A percentile compares a stretch with the other conserved stretches of the same genome.
phyloP scores from a whole-genome alignment of 1,139 yeast species.

The Candida sanyaensis region DNA sequence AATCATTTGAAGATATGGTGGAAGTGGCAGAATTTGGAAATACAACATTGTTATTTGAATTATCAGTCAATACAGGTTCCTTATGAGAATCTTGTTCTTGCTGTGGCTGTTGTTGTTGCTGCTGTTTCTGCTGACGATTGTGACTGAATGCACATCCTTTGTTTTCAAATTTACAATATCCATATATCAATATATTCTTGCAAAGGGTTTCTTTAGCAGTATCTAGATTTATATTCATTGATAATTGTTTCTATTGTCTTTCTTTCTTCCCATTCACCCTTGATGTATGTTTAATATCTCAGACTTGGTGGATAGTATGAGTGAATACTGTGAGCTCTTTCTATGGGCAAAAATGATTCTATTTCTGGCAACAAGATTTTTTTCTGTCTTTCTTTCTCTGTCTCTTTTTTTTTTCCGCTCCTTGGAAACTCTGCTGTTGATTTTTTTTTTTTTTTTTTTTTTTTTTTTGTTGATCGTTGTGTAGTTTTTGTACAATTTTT shows the following conservation, averaged over 20 bases:
- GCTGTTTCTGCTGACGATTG: constrained; percentile 27
- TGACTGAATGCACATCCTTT: constrained; percentile 89
- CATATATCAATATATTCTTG: constrained; percentile 82
- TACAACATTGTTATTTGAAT: constrained; percentile 1
- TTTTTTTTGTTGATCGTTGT: not conserved
- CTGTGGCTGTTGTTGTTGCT: constrained; percentile 10
- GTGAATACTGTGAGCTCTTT: no score
- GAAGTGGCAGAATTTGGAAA: constrained; percentile 5
- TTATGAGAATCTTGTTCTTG: not conserved
- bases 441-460: not conserved
- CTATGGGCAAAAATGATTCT: not conserved
- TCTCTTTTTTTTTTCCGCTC: not conserved
- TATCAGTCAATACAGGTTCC: not conserved
- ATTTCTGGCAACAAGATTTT: not conserved
- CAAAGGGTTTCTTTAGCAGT: constrained; percentile 81
- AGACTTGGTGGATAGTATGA: no score
- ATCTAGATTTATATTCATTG: constrained; percentile 47
- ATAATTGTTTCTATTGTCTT: not conserved
- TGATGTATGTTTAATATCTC: no score
- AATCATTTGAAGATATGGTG: not conserved
- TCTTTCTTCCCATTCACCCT: constrained; percentile 1
- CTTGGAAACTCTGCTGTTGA: not conserved
- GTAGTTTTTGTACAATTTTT: not conserved
- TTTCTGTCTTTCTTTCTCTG: not conserved
- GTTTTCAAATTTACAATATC: constrained; percentile 85